Base-by-base conservation (phyloP, 768 basidiomycete genomes). In the Pseudohyphozyma bogoriensis region DNA sequence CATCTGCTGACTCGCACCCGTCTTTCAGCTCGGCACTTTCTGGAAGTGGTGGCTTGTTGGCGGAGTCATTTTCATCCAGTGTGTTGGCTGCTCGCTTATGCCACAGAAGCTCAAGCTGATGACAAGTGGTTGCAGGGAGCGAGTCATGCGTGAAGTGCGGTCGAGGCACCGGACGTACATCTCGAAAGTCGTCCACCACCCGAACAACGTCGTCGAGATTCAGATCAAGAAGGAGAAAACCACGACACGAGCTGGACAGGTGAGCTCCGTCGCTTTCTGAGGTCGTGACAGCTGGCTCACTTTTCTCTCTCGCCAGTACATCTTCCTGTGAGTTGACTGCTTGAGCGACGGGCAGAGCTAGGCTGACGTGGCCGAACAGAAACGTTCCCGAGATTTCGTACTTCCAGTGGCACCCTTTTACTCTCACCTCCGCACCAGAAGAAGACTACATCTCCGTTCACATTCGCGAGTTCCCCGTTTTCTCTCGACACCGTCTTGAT, bases 341-440 rank as follows among this genome's bases (percentile, higher is more conserved):
- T 18, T 16, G 2, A 10, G 8, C 10, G 20, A 11, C 3, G 10
- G 11, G 32, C 22, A 10, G 31, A 1, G 16, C 3, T 2, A n/a
- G 45, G 50, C 50, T 51, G 22, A 51, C 33, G 11, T 35, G 13
- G 22, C 3, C 11, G 2, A 2, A 20, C 36, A 52, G 51, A 51
- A 84, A 78, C 65, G 90, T 88, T 76, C 92, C 91, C 12, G 87
- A 89, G 74, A 78, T 96, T 49, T 89, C 86, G 24, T 93, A 89
- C 77, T 92, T 86, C 79, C 89, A 95, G 72, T 96, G 90, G 87
- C 92, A 96, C 71, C 90, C 91, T 12, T 95, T 95, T 79, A 93
- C 91, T 20, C 81, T 95, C 62, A 53, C 55, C 59, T 87, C 86
- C 67, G 89, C 92, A 0, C 92, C 91, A 1, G 90, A 95, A 71